Evolutionary conservation across 2,329 filamentous ascomycete species (phyloP), one percentile per base, ranked within the genome.

Genomic region (Gnomoniopsis smithogilvyi): DNA sequence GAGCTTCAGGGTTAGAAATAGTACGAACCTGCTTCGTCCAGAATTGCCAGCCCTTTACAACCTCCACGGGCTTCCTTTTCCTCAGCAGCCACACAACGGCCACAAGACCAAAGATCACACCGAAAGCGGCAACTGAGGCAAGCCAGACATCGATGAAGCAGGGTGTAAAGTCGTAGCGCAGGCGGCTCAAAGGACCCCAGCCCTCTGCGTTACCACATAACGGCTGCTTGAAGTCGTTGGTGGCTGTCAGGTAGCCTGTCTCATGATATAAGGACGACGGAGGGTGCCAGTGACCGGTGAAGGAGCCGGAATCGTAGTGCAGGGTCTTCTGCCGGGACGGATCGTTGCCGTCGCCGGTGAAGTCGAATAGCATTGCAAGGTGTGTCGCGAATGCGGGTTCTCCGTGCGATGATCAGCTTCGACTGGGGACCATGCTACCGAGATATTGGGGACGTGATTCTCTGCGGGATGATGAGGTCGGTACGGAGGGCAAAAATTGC

Each of bases 71-170:
- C 54, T 84, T 81, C 69, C 86, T 88, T 74, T 85, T 90, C 66
- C 81, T 85, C 57, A 92, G 72, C 54, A 98, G 79, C 78, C 91
- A 91, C 85, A 88, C 94, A 46, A 96, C 76, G 33, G 94, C 92
- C 49, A 87, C 80, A 8, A 86, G 81, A 59, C 95, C 95, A 63
- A 88, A 82, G 24, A 97, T 57, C 24, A 97, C 79, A 17, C 94
- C 93, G 76, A 89, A 96, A 15, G 80, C 81, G 10, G 91, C 91
- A 30, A 96, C 90, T 1, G 82, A 76, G 36, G 90, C 85, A 60
- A 98, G 85, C 85, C 91, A 93, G 22, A 96, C 85, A 72, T 99
- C 96, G 68, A 98, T 87, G 71, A 99, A 99, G 78, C 95, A 99
- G 45, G 95, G 94, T 17, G 95, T 98, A 69, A 99, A 92, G 76